phyloP scores from a whole-genome alignment of 140 eudicot species.

The Cichorium intybus region DNA sequence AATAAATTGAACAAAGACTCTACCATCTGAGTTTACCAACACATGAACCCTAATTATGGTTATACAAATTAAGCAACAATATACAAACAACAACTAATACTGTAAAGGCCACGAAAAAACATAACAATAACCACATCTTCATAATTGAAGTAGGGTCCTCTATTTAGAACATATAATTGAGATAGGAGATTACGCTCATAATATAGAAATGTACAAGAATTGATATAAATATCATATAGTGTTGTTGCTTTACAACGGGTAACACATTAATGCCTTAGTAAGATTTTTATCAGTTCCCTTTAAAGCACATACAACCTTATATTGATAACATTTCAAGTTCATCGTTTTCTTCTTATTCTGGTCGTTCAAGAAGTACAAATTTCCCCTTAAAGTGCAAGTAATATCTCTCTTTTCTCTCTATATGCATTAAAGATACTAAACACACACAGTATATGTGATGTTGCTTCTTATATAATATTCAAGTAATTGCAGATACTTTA shows the following conservation, averaged over 20 bases:
- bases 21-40: too few relatives aligned
- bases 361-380: background rate
- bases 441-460: background rate
- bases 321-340: background rate
- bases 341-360: background rate
- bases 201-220: background rate
- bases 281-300: too few relatives aligned
- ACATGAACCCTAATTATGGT: background rate
- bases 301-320: background rate
- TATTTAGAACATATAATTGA: constrained; percentile 1
- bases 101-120: background rate
- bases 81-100: background rate
- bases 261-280: too few relatives aligned
- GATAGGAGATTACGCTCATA: background rate
- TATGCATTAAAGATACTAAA: background rate
- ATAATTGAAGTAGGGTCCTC: constrained; percentile 8
- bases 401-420: background rate
- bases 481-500: background rate
- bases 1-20: background rate
- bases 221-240: background rate
- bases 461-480: background rate
- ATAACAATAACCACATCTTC: background rate
- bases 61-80: background rate
- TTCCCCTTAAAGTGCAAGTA: background rate
- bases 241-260: background rate